A percentile compares a stretch with the other conserved stretches of the same genome.
Evolutionary conservation across 306 rosid species (phyloP).

Genomic region (Medicago ruthenica): DNA sequence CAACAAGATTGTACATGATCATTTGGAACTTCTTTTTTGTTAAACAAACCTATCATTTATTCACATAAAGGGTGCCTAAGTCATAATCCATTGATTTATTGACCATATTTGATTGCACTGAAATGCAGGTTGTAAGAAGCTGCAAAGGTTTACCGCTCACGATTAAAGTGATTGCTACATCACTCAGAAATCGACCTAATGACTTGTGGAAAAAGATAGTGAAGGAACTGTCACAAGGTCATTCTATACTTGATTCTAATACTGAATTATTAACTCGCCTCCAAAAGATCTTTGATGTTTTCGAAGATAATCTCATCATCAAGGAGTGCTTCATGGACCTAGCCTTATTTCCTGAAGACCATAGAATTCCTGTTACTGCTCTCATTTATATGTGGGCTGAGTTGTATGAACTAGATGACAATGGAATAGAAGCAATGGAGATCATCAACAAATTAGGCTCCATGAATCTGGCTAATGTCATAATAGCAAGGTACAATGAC

Average conservation of each 20-base stretch:
- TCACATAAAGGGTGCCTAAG: not conserved
- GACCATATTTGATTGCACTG: slow-evolving; percentile 24
- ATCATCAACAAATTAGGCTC: slow-evolving; percentile 43
- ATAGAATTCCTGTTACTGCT: slow-evolving; percentile 53
- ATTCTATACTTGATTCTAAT: slow-evolving; percentile 52
- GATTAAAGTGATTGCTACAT: slow-evolving; percentile 52
- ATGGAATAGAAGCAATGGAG: slow-evolving; percentile 43
- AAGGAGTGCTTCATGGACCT: slow-evolving; percentile 81
- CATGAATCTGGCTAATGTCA: slow-evolving; percentile 52
- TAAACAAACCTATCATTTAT: not conserved
- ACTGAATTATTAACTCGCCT: slow-evolving; percentile 48
- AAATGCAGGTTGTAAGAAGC: slow-evolving; percentile 57
- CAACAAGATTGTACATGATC: not conserved
- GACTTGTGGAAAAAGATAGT: slow-evolving; percentile 50
- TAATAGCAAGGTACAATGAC: slow-evolving; percentile 58
- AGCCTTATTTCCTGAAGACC: slow-evolving; percentile 71
- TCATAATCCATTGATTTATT: not conserved
- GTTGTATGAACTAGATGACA: slow-evolving; percentile 52
- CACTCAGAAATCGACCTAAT: slow-evolving; percentile 47
- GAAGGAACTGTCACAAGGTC: slow-evolving; percentile 49
- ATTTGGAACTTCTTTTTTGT: not conserved
- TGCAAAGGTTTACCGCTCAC: slow-evolving; percentile 67
- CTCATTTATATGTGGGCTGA: slow-evolving; percentile 67
- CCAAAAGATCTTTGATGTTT: slow-evolving; percentile 53
- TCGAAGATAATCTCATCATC: slow-evolving; percentile 42